Percentiles rank a stretch among this genome's conserved stretches.
Conservation (phyloP, 371 early-diverging fungal genomes). For the Mortierella polycephala region DNA sequence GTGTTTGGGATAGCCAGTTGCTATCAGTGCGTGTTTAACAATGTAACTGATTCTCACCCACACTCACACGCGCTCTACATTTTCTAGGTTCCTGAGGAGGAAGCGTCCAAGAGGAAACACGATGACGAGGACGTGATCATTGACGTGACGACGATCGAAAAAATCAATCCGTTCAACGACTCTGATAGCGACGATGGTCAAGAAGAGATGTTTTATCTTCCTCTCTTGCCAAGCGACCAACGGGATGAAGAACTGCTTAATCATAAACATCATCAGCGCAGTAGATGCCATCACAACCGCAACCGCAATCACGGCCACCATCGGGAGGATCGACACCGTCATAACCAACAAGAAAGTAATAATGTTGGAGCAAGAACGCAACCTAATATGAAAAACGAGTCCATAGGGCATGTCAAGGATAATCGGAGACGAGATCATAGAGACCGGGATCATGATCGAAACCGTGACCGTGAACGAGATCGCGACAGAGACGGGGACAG, state of each 20-base stretch:
- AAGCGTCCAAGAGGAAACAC: conserved; percentile 57
- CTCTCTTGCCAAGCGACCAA: conserved; percentile 42
- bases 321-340: background rate
- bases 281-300: conserved; percentile 5
- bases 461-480: background rate
- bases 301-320: background rate
- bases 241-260: conserved; percentile 23
- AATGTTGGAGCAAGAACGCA: too few relatives aligned
- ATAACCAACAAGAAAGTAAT: background rate
- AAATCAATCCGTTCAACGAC: conserved; percentile 73
- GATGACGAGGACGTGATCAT: conserved; percentile 68
- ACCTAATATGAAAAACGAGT: conserved; percentile 1
- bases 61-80: too few relatives aligned
- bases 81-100: conserved; percentile 62
- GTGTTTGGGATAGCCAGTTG: conserved; percentile 1
- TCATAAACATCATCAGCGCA: conserved; percentile 22
- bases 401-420: conserved; percentile 4
- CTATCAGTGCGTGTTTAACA: background rate
- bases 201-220: conserved; percentile 58
- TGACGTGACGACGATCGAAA: conserved; percentile 72
- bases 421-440: conserved; percentile 14
- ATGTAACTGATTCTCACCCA: too few relatives aligned
- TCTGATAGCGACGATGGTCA: conserved; percentile 66
- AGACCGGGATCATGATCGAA: conserved; percentile 3
- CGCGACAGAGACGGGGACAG: conserved; percentile 6